Evolutionary conservation across 1,139 yeast species (phyloP).

Genomic region (Pichia sp.): DNA sequence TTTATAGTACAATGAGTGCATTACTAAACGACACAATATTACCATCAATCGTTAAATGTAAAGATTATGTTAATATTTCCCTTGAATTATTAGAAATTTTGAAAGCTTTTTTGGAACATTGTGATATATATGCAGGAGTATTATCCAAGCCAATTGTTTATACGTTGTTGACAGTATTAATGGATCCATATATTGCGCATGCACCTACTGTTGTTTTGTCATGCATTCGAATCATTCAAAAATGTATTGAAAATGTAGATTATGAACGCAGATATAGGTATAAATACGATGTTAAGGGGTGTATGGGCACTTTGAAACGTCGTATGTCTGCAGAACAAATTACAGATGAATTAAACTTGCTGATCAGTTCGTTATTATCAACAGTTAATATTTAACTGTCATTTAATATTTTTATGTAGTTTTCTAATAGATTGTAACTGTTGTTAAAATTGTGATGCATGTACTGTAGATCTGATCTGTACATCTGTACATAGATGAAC

Average conservation of each 20-base stretch:
- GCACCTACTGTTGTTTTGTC: constrained; percentile 9
- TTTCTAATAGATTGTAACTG: too few species aligned
- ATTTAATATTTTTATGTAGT: too few species aligned
- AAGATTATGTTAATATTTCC: constrained; percentile 20
- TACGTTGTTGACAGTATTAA: constrained; percentile 19
- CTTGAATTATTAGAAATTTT: constrained; percentile 14
- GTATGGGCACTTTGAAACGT: constrained; percentile 10
- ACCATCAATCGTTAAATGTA: constrained; percentile 23
- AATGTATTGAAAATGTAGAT: constrained; percentile 1
- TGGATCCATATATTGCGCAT: constrained; percentile 24
- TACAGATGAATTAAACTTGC: background rate
- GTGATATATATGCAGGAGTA: constrained; percentile 19
- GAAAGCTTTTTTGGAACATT: constrained; percentile 10
- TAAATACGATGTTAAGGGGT: constrained; percentile 11
- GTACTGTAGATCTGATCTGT: too few species aligned
- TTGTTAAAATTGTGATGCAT: too few species aligned
- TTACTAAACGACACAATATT: constrained; percentile 23
- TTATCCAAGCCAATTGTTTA: constrained; percentile 20
- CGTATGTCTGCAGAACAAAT: constrained; percentile 2
- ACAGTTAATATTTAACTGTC: too few species aligned
- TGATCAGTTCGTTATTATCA: too few species aligned
- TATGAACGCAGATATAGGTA: background rate
- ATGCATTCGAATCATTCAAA: background rate
- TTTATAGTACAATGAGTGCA: constrained; percentile 16
- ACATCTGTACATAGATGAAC: too few species aligned